Base-by-base conservation (phyloP, 352 stramenopile genomes). In the Globisporangium abappressorium region DNA sequence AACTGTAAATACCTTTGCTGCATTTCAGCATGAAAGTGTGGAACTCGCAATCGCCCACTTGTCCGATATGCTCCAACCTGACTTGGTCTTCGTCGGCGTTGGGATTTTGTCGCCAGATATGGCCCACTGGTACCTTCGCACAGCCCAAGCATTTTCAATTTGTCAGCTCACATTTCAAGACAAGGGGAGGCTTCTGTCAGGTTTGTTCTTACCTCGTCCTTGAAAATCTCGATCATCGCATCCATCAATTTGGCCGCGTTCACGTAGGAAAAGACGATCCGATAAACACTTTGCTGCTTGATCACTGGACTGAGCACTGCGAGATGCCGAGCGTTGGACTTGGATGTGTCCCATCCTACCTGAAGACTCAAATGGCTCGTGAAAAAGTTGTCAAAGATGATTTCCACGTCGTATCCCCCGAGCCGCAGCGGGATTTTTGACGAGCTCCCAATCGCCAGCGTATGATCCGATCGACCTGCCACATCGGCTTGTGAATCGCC, bases 251-350 rank as follows among this genome's bases (percentile, higher is more conserved):
- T 38, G 1, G 63, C 34, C 12, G 43, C 71, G 41, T 77, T 77
- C 3, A 88, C 63, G 26, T 73, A 83, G 34, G 79, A 83, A 46
- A 90, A 78, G n/a, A 89, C 57, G n/a, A 88, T 34, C 22, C 80
- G 80, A 24, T 77, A 85, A 2, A 66, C 66, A 14, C 65, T 28
- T 3, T 69, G 36, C 5, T 53, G 15, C 12, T 41, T 15, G 57
- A 87, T 72, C 5, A 54, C 12, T 22, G 80, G 75, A 47, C 79
- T 78, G 24, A 92, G 34, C 11, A 89, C 74, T 11, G 75, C 68
- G 33, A 88, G 33, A 20, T 77, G 71, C 7, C 66, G 71, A 26
- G 68, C 30, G 57, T 79, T 65, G 2, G 58, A 57, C 36, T 64
- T 73, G 18, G 62, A 70, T 11, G 69, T 68, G 18, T 77, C 65